phyloP scores from a whole-genome alignment of 768 basidiomycete species.

The Kwoniella mangroviensis region DNA sequence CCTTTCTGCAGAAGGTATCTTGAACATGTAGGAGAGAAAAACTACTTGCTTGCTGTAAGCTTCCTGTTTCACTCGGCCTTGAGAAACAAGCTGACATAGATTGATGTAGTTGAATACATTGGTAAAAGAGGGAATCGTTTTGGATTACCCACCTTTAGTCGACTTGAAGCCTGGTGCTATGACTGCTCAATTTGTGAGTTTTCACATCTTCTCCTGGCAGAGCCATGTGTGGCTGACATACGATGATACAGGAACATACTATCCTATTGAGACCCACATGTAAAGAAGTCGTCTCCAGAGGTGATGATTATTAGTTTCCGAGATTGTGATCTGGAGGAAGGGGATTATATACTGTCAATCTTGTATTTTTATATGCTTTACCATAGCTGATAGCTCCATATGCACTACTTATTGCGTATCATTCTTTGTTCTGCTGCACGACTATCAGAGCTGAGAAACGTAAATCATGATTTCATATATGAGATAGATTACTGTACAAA shows the following conservation, averaged over 20 bases:
- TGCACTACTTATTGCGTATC: constrained; percentile 9
- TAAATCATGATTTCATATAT: background rate
- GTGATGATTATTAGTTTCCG: constrained; percentile 59
- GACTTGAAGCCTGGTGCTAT: constrained; percentile 74
- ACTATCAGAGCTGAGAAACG: background rate
- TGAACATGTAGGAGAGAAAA: constrained; percentile 88
- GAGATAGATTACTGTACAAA: background rate
- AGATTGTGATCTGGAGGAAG: too few relatives aligned
- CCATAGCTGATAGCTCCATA: background rate
- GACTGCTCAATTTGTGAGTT: constrained; percentile 75
- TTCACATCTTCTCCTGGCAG: too few relatives aligned
- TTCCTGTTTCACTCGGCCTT: background rate
- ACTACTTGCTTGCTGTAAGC: constrained; percentile 83
- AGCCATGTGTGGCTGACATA: background rate
- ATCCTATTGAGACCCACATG: constrained; percentile 61
- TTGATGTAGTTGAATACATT: constrained; percentile 76
- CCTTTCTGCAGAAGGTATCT: constrained; percentile 96
- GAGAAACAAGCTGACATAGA: background rate
- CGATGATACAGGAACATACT: constrained; percentile 59
- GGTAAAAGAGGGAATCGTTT: constrained; percentile 83
- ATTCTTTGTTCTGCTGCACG: constrained; percentile 9
- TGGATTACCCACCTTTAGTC: constrained; percentile 88
- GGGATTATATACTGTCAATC: too few relatives aligned
- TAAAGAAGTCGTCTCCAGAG: constrained; percentile 62
- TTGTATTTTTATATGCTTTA: too few relatives aligned